A percentile compares a stretch with the other conserved stretches of the same genome.
phyloP scores from a whole-genome alignment of 768 basidiomycete species.

The Kwoniella mangroviensis region DNA sequence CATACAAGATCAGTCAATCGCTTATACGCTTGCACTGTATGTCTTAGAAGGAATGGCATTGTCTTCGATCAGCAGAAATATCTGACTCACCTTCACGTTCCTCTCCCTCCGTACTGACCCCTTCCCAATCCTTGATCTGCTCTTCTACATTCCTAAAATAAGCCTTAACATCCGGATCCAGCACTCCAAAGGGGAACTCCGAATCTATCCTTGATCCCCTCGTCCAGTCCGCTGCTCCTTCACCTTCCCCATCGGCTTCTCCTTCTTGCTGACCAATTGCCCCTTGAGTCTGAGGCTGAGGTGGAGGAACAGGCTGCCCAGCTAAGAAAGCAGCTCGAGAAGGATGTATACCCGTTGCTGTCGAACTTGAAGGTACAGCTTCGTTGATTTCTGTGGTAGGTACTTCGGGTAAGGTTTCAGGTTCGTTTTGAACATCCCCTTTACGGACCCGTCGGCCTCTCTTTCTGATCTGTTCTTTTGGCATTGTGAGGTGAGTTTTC shows the following conservation, averaged over 20 bases:
- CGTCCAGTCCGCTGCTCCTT: conserved; percentile 32
- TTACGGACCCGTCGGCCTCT: conserved; percentile 54
- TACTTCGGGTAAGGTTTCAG: background rate
- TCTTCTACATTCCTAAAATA: conserved; percentile 89
- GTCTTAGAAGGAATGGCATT: background rate
- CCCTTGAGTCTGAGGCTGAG: background rate
- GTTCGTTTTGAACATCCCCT: conserved; percentile 15
- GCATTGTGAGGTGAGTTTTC: conserved; percentile 35
- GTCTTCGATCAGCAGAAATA: background rate
- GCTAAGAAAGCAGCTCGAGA: conserved; percentile 42
- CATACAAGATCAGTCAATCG: too few relatives aligned
- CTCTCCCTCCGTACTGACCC: conserved; percentile 55
- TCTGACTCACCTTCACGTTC: conserved; percentile 59
- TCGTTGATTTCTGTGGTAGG: conserved; percentile 14
- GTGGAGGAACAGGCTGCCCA: conserved; percentile 13
- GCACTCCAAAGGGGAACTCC: conserved; percentile 86
- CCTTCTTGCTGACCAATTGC: background rate
- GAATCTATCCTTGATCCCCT: conserved; percentile 37
- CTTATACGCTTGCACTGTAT: too few relatives aligned
- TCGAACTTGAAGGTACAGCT: conserved; percentile 35
- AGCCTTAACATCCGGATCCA: conserved; percentile 87
- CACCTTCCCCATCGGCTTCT: conserved; percentile 9
- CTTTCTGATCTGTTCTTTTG: conserved; percentile 57
- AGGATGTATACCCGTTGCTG: conserved; percentile 40
- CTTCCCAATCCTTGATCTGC: conserved; percentile 85